Conservation (phyloP, 345 rosid genomes). For the Conringia planisiliqua region DNA sequence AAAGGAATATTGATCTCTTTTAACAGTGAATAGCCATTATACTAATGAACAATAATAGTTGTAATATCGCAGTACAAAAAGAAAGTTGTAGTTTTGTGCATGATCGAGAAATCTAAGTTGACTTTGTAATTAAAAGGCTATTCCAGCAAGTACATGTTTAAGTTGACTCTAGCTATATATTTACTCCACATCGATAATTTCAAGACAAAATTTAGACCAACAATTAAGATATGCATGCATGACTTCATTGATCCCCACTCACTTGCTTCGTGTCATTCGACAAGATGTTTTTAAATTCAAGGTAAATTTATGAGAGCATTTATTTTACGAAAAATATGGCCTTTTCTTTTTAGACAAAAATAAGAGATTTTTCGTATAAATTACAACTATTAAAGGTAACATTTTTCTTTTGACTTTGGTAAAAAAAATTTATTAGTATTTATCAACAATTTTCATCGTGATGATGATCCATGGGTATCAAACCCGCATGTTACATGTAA, state of each 20-base stretch:
- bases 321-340: not conserved
- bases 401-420: no score
- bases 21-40: constrained; percentile 14
- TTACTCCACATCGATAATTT: constrained; percentile 15
- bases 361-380: not conserved
- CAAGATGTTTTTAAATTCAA: not conserved
- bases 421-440: no score
- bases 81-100: constrained; percentile 2
- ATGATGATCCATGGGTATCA: no score
- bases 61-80: constrained; percentile 6
- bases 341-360: not conserved
- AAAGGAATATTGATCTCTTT: not conserved
- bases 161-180: constrained; percentile 21
- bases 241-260: constrained; percentile 34
- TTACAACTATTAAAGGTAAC: not conserved
- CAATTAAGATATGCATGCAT: constrained; percentile 31
- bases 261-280: constrained; percentile 23
- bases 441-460: no score
- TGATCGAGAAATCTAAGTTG: constrained; percentile 37
- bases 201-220: not conserved
- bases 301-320: not conserved
- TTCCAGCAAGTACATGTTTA: constrained; percentile 26
- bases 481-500: no score
- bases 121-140: constrained; percentile 21
- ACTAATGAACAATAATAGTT: constrained; percentile 1